A percentile compares a stretch with the other conserved stretches of the same genome.
These are phyloP conservation scores for Capronia coronata DNA, from an alignment of 2,329 filamentous ascomycete genomes.

Conservation along the genomic window DNA sequence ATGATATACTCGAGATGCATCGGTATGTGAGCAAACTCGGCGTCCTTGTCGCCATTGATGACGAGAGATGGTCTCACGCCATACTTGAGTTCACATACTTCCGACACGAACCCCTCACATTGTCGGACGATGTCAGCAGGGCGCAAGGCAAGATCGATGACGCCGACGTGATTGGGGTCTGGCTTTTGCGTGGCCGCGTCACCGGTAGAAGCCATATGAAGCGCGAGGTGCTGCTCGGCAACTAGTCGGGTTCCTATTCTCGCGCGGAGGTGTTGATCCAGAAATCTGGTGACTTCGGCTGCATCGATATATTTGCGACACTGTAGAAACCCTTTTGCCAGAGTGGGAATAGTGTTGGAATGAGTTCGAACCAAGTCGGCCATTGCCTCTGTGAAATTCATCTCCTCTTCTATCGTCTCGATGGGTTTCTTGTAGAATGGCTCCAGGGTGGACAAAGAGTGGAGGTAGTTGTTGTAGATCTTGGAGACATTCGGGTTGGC, in stretches of 20 bases:
- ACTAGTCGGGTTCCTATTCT: constrained; percentile 90
- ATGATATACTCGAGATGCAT: constrained; percentile 97
- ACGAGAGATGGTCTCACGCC: constrained; percentile 73
- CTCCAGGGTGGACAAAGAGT: constrained; percentile 82
- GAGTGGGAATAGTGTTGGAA: constrained; percentile 84
- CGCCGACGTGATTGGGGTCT: constrained; percentile 69
- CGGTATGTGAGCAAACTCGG: constrained; percentile 88
- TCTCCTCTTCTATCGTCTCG: constrained; percentile 75
- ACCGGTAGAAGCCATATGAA: constrained; percentile 70
- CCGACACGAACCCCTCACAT: constrained; percentile 84
- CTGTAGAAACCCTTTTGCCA: constrained; percentile 88
- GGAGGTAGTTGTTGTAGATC: constrained; percentile 94
- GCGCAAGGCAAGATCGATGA: constrained; percentile 84
- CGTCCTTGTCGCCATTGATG: constrained; percentile 77
- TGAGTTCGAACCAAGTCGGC: constrained; percentile 94
- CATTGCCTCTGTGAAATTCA: constrained; percentile 84
- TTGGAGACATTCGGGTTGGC: constrained; percentile 92
- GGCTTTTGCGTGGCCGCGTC: constrained; percentile 50
- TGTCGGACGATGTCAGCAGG: constrained; percentile 74
- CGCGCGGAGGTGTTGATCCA: constrained; percentile 88
- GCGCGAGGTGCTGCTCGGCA: constrained; percentile 90
- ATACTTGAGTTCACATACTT: constrained; percentile 95
- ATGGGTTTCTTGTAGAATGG: constrained; percentile 72
- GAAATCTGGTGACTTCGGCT: constrained; percentile 75
- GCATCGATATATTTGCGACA: constrained; percentile 83